Percentiles rank a stretch among this genome's conserved stretches.
phyloP scores from a whole-genome alignment of 208 protist species.

The Leishmania aethiopica region DNA sequence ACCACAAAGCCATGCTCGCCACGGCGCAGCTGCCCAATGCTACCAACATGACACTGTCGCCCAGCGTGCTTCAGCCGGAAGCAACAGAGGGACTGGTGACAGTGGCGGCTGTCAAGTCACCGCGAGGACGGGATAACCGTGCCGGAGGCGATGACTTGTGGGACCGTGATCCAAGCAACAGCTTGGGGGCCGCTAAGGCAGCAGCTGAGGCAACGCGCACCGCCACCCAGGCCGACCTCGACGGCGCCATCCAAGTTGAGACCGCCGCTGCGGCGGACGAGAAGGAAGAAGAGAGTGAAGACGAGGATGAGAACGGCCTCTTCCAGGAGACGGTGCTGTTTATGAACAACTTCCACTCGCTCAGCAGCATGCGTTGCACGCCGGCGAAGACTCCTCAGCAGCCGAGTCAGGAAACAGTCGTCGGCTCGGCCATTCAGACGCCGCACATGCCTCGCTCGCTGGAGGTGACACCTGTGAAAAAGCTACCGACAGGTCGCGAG shows the following conservation, averaged over 20 bases:
- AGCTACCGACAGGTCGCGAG: background rate
- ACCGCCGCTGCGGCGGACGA: background rate
- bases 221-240: background rate
- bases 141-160: background rate
- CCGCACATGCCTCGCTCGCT: slow-evolving; percentile 16
- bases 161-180: slow-evolving; percentile 8
- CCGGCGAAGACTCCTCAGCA: slow-evolving; percentile 16
- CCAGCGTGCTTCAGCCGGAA: slow-evolving; percentile 13
- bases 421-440: slow-evolving; percentile 10
- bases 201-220: background rate
- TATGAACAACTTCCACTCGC: slow-evolving; percentile 31
- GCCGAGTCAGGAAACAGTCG: background rate
- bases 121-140: background rate
- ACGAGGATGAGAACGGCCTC: slow-evolving; percentile 35
- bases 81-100: background rate
- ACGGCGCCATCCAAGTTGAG: background rate
- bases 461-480: slow-evolving; percentile 21
- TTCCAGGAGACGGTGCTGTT: slow-evolving; percentile 42
- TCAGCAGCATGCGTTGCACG: slow-evolving; percentile 31
- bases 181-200: background rate
- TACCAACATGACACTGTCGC: slow-evolving; percentile 18
- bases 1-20: slow-evolving; percentile 1
- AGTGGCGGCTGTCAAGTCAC: background rate
- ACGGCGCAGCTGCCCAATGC: slow-evolving; percentile 16
- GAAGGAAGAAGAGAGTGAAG: slow-evolving; percentile 25